Evolutionary conservation across 163 green algal species (phyloP).

Genomic region (Chlorella variabilis): DNA sequence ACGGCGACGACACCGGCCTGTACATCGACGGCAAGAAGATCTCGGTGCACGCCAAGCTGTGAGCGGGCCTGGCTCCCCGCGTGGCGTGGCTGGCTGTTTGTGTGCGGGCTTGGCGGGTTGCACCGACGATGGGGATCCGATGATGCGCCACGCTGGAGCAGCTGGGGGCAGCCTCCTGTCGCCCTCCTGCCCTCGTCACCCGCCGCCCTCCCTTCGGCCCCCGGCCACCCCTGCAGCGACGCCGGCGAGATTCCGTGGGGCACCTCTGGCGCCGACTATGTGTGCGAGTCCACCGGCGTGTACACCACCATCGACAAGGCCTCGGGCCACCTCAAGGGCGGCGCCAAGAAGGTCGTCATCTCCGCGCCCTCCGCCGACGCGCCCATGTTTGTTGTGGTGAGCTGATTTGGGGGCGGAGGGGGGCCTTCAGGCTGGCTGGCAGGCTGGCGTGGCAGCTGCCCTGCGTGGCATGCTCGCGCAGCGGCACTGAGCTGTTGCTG

Average conservation of each 20-base stretch:
- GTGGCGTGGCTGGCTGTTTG: neutral
- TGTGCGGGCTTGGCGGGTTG: too few species aligned
- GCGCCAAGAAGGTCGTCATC: conserved; percentile 95
- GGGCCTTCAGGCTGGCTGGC: too few species aligned
- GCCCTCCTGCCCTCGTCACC: too few species aligned
- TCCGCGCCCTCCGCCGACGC: conserved; percentile 89
- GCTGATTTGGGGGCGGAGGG: too few species aligned
- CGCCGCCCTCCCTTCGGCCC: neutral
- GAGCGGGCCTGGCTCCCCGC: neutral
- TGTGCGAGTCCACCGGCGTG: conserved; percentile 95
- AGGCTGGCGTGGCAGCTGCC: too few species aligned
- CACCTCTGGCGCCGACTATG: conserved; percentile 79
- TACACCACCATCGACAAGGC: conserved; percentile 91
- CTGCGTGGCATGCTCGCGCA: too few species aligned
- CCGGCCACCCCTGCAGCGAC: conserved; percentile 63
- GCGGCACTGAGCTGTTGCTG: too few species aligned
- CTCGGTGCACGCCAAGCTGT: conserved; percentile 70
- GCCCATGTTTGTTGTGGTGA: conserved; percentile 89
- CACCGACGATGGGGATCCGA: too few species aligned
- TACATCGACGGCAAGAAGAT: conserved; percentile 78
- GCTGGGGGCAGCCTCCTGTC: too few species aligned
- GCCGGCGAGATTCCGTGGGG: conserved; percentile 91
- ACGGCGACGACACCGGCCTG: conserved; percentile 63
- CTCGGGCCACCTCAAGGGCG: conserved; percentile 78
- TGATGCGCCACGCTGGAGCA: too few species aligned